These are phyloP conservation scores for Colletotrichum acutatum DNA, from an alignment of 2,329 filamentous ascomycete species.

Conservation along the genomic window DNA sequence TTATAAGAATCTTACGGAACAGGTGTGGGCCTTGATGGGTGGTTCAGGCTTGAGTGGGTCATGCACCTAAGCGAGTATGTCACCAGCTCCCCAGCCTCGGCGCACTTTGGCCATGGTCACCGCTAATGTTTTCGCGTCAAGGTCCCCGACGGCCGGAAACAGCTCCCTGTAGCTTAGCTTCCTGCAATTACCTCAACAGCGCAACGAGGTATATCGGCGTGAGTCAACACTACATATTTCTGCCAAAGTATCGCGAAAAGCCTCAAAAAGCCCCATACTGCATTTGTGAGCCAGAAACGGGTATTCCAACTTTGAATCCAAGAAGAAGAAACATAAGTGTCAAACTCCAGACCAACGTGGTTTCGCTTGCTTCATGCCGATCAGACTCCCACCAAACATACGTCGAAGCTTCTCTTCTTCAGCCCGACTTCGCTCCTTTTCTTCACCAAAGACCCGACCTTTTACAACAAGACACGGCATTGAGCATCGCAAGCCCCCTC, in stretches of 20 bases:
- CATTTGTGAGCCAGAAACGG: slow-evolving; percentile 7
- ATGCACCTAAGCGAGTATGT: slow-evolving; percentile 6
- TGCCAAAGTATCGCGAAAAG: not conserved
- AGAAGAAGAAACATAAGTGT: not conserved
- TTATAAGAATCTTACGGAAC: not conserved
- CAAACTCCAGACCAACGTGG: not conserved
- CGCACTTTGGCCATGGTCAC: not conserved
- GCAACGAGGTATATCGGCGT: slow-evolving; percentile 29
- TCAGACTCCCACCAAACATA: slow-evolving; percentile 30
- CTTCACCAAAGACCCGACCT: not conserved
- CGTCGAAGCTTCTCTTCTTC: slow-evolving; percentile 27
- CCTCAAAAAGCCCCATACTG: not conserved
- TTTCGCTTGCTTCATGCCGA: slow-evolving; percentile 29
- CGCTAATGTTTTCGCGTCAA: not conserved
- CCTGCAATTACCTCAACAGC: slow-evolving; percentile 14
- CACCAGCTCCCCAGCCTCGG: slow-evolving; percentile 1
- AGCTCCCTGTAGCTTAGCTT: slow-evolving; percentile 11
- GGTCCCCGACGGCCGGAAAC: not conserved
- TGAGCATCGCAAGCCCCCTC: not conserved
- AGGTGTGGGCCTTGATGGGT: not conserved
- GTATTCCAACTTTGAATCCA: not conserved
- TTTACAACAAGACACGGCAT: not conserved
- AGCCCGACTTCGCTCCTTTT: slow-evolving; percentile 7
- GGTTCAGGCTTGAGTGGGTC: not conserved
- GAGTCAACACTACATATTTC: slow-evolving; percentile 28